Conservation (phyloP, 371 early-diverging fungal genomes). For the Mucor circinelloides region DNA sequence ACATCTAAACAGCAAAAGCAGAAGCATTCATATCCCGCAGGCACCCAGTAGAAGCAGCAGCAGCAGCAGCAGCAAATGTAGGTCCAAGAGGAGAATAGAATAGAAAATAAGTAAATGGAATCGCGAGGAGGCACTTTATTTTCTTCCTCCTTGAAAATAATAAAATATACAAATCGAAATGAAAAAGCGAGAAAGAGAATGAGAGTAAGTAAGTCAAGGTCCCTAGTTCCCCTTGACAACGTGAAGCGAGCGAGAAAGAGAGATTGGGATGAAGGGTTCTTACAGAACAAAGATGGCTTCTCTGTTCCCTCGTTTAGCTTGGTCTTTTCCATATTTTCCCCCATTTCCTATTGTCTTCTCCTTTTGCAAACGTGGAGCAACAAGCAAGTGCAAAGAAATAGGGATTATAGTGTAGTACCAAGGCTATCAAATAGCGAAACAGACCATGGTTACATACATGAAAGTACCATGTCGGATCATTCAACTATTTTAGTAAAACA, state of each 20-base stretch:
- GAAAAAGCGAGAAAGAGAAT: neutral
- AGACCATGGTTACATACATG: conserved; percentile 3
- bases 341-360: neutral
- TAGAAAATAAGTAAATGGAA: neutral
- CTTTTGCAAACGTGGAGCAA: conserved; percentile 11
- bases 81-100: neutral
- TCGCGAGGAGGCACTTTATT: neutral
- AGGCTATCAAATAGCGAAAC: neutral
- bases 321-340: neutral
- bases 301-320: neutral
- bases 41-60: neutral
- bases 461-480: neutral
- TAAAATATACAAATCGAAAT: conserved; percentile 3
- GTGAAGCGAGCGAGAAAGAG: neutral
- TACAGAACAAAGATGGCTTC: neutral
- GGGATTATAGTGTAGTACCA: neutral
- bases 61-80: neutral
- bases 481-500: neutral
- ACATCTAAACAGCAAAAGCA: neutral
- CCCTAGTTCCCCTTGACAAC: neutral
- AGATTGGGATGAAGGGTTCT: neutral
- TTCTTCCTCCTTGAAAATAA: neutral
- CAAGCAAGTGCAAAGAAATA: neutral
- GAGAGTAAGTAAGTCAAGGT: neutral
- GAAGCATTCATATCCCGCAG: neutral